Evolutionary conservation across 2,329 filamentous ascomycete genomes (phyloP), one percentile per base, ranked within the genome.

Genomic region (Calonectria leucothoes): DNA sequence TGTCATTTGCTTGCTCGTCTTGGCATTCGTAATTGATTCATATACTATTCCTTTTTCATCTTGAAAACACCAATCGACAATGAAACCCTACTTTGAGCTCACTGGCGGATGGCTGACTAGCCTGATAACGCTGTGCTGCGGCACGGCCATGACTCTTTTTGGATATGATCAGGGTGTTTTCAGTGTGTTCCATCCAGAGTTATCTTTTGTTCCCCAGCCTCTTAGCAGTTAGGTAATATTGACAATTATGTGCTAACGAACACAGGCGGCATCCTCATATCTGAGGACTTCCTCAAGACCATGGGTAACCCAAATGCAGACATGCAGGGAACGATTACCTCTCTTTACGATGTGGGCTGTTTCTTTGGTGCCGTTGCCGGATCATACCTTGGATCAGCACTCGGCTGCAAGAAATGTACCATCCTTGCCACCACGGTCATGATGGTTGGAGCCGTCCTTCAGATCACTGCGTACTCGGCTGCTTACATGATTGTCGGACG

Each of bases 361-460:
- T 52, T 52, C 23, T 52, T 52, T 52, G 49, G 49, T 3, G 49
- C 49, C 5, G 27, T 52, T 17, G 31, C 49, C 7, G 49, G 49
- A 0, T 52, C 49, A 10, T 52, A 25, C 8, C 27, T 52, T 3
- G 49, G 49, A 17, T 52, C 49, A 2, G 29, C 27, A 5, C 49
- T 52, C 29, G 49, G 49, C 14, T 52, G 49, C 17, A 52, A 27
- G 27, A 52, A 52, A 11, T 52, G 49, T 12, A 52, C 27, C 15
- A 52, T 52, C 10, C 33, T 84, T 0, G 92, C 91, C 17, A 88
- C 88, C 29, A 74, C 83, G 4, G 87, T 92, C 73, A 89, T 93
- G 86, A 86, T 90, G 6, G 72, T 91, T n/a, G 91, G 91, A 2
- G 90, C 91, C 45, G 83, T 88, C 4, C 85, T 93, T 17, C 92